Evolutionary conservation across 371 early-diverging fungal genomes (phyloP).

Genomic region (Mortierella sp.): DNA sequence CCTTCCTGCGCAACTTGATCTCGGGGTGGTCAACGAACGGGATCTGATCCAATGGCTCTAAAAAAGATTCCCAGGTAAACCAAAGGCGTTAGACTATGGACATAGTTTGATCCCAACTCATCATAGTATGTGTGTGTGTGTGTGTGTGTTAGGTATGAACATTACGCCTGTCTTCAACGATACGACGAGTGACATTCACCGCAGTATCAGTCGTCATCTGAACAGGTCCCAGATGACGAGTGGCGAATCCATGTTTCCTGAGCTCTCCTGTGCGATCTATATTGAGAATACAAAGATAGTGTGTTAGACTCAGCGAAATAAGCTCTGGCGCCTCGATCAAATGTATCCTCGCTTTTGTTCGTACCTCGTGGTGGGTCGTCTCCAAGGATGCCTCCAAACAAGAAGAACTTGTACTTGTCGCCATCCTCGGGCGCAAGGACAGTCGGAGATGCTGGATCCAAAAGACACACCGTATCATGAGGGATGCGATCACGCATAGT

Average conservation of each 20-base stretch:
- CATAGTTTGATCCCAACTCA: too few species aligned
- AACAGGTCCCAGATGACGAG: slow-evolving; percentile 78
- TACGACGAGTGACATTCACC: slow-evolving; percentile 69
- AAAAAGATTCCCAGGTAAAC: background rate
- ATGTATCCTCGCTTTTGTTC: too few species aligned
- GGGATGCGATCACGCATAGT: slow-evolving; percentile 65
- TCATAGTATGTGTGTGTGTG: background rate
- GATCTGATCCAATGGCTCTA: slow-evolving; percentile 71
- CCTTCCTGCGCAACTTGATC: slow-evolving; percentile 73
- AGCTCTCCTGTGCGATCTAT: slow-evolving; percentile 81
- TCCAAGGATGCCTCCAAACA: slow-evolving; percentile 88
- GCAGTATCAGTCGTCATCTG: slow-evolving; percentile 85
- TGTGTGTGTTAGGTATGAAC: background rate
- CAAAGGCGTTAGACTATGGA: too few species aligned
- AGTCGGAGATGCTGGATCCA: slow-evolving; percentile 73
- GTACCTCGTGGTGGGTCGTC: slow-evolving; percentile 76
- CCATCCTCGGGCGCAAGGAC: slow-evolving; percentile 76
- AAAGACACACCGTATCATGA: slow-evolving; percentile 72
- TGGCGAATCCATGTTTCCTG: slow-evolving; percentile 78
- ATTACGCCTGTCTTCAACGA: slow-evolving; percentile 68
- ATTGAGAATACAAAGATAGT: background rate
- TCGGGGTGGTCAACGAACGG: slow-evolving; percentile 81
- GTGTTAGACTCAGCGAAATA: too few species aligned
- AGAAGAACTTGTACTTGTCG: slow-evolving; percentile 72
- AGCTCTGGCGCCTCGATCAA: too few species aligned